Base-by-base conservation (phyloP, 352 stramenopile genomes). In the Phytophthora cajani region DNA sequence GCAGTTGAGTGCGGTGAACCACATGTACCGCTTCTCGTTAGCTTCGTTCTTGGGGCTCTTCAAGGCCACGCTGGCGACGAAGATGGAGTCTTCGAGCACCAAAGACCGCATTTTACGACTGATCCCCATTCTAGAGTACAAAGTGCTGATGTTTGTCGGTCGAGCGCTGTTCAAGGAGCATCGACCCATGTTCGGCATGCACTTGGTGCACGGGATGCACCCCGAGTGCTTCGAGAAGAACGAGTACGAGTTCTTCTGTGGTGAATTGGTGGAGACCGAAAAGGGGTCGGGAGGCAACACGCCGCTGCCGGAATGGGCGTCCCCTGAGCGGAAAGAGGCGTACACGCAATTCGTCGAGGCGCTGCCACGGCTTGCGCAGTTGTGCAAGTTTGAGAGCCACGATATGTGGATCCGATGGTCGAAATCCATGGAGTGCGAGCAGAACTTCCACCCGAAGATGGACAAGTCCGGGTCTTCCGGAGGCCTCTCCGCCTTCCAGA, bases 11-110 rank as follows among this genome's bases (percentile, higher is more conserved):
- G 80, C 81, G 16, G 79, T 97, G 7, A 98, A 98, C 78, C 93
- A 97, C 77, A 99, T 99, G 95, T 99, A 99, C 64, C 93, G 97
- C 7, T 98, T 98, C 71, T 98, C 93, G 23, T 81, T 99, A 3
- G 86, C 80, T 11, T 92, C 80, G 17, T 99, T 98, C 62, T 67
- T 98, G 7, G 68, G 64, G 12, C 71, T 98, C 2, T 99, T 99
- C 76, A 79, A 89, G 33, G 80, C 76, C 21, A 93, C 90, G 14
- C 71, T 98, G 9, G 80, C 65, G 5, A 88, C 76, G n/a, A 94
- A 93, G 58, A 95, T 97, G 81, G 84, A 91, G 61, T 87, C 82
- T 0, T 73, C 80, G 6, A 88, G 67, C 33, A 89, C 91, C 2
- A 91, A 91, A 8, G 84, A 97, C 58, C 85, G 91, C 14, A 94